Conservation (phyloP, 176 grass and related monocot genomes). For the Bonia amplexicaulis region DNA sequence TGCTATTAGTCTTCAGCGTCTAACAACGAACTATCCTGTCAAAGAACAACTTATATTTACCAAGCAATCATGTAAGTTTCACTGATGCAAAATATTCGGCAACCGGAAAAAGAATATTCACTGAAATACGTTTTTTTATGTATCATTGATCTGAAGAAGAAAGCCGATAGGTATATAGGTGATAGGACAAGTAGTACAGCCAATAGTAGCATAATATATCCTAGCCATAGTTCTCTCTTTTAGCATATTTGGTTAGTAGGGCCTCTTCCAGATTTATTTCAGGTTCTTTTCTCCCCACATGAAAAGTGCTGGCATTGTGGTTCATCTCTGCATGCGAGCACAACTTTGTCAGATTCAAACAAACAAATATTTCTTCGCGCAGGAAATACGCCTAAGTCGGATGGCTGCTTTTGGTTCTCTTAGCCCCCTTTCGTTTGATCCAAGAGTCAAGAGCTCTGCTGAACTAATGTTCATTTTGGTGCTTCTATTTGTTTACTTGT, state of each 20-base stretch:
- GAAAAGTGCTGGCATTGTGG: constrained; percentile 8
- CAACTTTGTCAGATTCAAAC: constrained; percentile 9
- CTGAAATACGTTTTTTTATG: not conserved
- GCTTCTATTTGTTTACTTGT: constrained; percentile 4
- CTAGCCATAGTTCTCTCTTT: not conserved
- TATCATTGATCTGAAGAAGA: not conserved
- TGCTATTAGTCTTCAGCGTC: not conserved
- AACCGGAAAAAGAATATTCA: not conserved
- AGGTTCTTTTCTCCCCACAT: constrained; percentile 19
- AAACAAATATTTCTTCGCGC: not conserved
- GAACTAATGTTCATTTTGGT: constrained; percentile 4
- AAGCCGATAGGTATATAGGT: not conserved
- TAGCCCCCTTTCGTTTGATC: constrained; percentile 10
- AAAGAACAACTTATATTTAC: not conserved
- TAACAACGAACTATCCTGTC: not conserved
- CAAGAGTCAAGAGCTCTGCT: constrained; percentile 21
- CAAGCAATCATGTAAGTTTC: not conserved
- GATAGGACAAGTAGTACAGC: not conserved
- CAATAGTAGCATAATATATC: not conserved
- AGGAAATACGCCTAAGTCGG: constrained; percentile 3
- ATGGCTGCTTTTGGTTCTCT: constrained; percentile 23
- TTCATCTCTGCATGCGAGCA: constrained; percentile 13
- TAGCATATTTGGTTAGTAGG: constrained; percentile 9
- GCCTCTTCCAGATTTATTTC: constrained; percentile 19
- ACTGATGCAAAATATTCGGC: not conserved